Conservation (phyloP, 257 asterid species). For the Schizonepeta tenuifolia region DNA sequence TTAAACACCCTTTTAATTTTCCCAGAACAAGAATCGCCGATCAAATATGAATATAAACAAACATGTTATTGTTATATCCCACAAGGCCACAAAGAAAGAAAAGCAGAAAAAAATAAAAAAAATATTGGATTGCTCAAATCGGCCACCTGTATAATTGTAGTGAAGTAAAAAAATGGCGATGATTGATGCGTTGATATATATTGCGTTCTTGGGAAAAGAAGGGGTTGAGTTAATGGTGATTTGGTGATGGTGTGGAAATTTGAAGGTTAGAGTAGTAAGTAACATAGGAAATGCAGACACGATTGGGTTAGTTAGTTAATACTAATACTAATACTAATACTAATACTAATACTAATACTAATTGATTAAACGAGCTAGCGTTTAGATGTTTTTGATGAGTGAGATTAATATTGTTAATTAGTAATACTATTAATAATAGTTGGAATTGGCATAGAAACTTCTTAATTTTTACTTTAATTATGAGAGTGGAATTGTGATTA, state of each 20-base stretch:
- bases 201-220: not conserved
- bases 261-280: conserved; percentile 12
- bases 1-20: not conserved
- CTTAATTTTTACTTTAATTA: too few species aligned
- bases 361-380: not conserved
- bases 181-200: conserved; percentile 20
- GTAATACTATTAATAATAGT: not conserved
- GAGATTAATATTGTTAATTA: not conserved
- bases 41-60: not conserved
- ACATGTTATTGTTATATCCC: not conserved
- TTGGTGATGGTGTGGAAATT: conserved; percentile 19
- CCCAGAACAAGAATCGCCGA: conserved; percentile 7
- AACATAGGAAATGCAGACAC: not conserved
- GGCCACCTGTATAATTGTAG: not conserved
- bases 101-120: not conserved
- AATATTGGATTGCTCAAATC: not conserved
- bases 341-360: too few species aligned
- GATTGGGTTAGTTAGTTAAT: not conserved
- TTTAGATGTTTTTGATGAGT: not conserved
- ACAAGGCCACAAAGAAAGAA: not conserved
- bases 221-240: not conserved
- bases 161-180: conserved; percentile 25
- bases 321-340: too few species aligned
- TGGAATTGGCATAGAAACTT: too few species aligned
- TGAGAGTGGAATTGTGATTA: not conserved